These are phyloP conservation scores for Colletotrichum navitas DNA, from an alignment of 2,329 filamentous ascomycete genomes.

Conservation along the genomic window DNA sequence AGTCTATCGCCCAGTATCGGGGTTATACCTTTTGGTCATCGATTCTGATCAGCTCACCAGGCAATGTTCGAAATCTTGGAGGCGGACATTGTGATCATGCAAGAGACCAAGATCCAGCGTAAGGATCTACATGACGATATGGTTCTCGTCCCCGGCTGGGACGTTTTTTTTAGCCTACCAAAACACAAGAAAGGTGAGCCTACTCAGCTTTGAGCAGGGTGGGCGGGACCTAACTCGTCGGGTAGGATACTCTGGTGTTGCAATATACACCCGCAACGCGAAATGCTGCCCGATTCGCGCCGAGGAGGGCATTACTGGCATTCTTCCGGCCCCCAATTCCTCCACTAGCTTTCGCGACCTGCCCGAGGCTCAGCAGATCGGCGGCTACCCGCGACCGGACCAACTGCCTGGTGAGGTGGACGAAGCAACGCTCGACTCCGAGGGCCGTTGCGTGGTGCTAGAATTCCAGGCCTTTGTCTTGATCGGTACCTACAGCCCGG, in stretches of 20 bases:
- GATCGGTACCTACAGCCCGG: slow-evolving; percentile 92
- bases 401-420: slow-evolving; percentile 77
- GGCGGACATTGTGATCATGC: slow-evolving; percentile 93
- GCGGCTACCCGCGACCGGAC: slow-evolving; percentile 81
- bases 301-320: slow-evolving; percentile 92
- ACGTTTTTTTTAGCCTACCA: slow-evolving; percentile 94
- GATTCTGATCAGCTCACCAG: slow-evolving; percentile 54
- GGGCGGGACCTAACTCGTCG: background rate
- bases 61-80: slow-evolving; percentile 95
- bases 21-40: background rate
- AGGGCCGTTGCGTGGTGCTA: slow-evolving; percentile 90
- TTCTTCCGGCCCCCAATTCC: slow-evolving; percentile 80
- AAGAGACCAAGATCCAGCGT: slow-evolving; percentile 95
- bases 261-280: slow-evolving; percentile 91
- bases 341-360: slow-evolving; percentile 80
- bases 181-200: slow-evolving; percentile 87
- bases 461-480: slow-evolving; percentile 97
- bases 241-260: slow-evolving; percentile 94
- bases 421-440: slow-evolving; percentile 81
- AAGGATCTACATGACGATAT: slow-evolving; percentile 95
- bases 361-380: slow-evolving; percentile 80
- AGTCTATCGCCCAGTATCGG: slow-evolving; percentile 1
- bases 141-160: slow-evolving; percentile 95
- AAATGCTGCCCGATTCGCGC: slow-evolving; percentile 88
- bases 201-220: background rate